Conservation (phyloP, 2,329 filamentous ascomycete species). For the Hymenoscyphus infarciens region DNA sequence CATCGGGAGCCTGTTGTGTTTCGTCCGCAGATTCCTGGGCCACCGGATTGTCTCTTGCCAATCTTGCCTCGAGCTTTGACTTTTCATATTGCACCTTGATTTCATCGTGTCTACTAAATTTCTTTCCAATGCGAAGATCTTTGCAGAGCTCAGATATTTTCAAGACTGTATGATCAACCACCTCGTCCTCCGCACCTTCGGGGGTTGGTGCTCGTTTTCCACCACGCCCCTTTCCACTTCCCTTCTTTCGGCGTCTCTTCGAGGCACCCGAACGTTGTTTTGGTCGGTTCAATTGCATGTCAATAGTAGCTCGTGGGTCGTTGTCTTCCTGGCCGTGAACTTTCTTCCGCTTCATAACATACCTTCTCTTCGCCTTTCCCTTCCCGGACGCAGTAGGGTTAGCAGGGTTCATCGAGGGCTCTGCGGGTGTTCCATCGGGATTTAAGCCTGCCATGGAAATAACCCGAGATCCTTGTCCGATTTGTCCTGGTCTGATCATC, state of each 20-base stretch:
- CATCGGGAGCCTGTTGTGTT: conserved; percentile 32
- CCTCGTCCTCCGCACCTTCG: conserved; percentile 57
- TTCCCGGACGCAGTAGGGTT: conserved; percentile 20
- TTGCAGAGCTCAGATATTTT: conserved; percentile 71
- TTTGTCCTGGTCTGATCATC: conserved; percentile 9
- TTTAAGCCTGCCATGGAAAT: conserved; percentile 27
- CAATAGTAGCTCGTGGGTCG: conserved; percentile 26
- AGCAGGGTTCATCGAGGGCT: conserved; percentile 3
- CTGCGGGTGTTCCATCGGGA: conserved; percentile 29
- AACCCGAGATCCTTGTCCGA: conserved; percentile 20
- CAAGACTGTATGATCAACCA: conserved; percentile 62
- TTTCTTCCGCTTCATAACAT: conserved; percentile 20
- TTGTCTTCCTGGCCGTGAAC: conserved; percentile 23
- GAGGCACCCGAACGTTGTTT: conserved; percentile 18
- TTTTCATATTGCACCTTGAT: conserved; percentile 63
- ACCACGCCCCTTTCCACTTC: conserved; percentile 30
- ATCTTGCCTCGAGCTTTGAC: conserved; percentile 38
- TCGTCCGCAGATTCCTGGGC: conserved; percentile 21
- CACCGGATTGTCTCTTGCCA: conserved; percentile 27
- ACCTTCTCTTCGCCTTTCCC: conserved; percentile 25
- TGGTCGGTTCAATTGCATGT: conserved; percentile 26
- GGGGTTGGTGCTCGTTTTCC: conserved; percentile 45
- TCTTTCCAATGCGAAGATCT: conserved; percentile 68
- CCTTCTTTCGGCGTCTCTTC: conserved; percentile 33
- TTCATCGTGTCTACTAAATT: conserved; percentile 70